These are phyloP conservation scores for Phytophthora aleatoria DNA, from an alignment of 352 stramenopile genomes.

Conservation along the genomic window DNA sequence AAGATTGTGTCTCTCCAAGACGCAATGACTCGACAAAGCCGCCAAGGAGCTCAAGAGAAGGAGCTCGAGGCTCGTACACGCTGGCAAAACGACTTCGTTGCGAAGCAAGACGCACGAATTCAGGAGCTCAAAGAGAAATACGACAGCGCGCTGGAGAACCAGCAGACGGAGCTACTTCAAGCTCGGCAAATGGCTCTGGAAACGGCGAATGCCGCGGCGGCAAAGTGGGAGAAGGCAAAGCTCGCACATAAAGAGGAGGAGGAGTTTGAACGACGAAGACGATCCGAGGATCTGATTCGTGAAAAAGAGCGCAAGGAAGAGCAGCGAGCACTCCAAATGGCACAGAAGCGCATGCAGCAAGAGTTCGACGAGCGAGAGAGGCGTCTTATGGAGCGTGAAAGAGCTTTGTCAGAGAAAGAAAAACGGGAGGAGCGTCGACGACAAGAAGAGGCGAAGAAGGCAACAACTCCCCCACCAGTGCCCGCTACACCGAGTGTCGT, in stretches of 20 bases:
- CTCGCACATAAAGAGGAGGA: slow-evolving; percentile 48
- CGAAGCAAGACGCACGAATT: slow-evolving; percentile 72
- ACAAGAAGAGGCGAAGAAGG: slow-evolving; percentile 27
- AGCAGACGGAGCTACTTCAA: slow-evolving; percentile 57
- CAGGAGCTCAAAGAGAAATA: slow-evolving; percentile 76
- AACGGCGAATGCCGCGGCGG: slow-evolving; percentile 45
- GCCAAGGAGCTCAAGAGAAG: slow-evolving; percentile 56
- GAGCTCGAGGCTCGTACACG: slow-evolving; percentile 61
- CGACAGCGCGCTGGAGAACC: slow-evolving; percentile 59
- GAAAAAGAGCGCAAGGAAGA: slow-evolving; percentile 50
- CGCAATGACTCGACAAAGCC: slow-evolving; percentile 48
- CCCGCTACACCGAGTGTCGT: slow-evolving; percentile 52
- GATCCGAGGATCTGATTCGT: slow-evolving; percentile 33
- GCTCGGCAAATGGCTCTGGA: slow-evolving; percentile 58
- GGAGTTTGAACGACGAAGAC: slow-evolving; percentile 37
- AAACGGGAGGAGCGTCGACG: slow-evolving; percentile 33
- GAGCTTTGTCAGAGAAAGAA: slow-evolving; percentile 48
- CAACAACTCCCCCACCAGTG: neutral
- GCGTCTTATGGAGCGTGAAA: slow-evolving; percentile 54
- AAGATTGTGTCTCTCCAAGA: slow-evolving; percentile 57
- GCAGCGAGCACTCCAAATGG: slow-evolving; percentile 38
- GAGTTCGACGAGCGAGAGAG: slow-evolving; percentile 67
- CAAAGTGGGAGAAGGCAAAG: slow-evolving; percentile 56
- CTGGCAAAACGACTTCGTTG: slow-evolving; percentile 75
- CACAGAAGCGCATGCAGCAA: slow-evolving; percentile 44